A percentile compares a stretch with the other conserved stretches of the same genome.
phyloP scores from a whole-genome alignment of 2,329 filamentous ascomycete genomes.

The Aureobasidium melanogenum region DNA sequence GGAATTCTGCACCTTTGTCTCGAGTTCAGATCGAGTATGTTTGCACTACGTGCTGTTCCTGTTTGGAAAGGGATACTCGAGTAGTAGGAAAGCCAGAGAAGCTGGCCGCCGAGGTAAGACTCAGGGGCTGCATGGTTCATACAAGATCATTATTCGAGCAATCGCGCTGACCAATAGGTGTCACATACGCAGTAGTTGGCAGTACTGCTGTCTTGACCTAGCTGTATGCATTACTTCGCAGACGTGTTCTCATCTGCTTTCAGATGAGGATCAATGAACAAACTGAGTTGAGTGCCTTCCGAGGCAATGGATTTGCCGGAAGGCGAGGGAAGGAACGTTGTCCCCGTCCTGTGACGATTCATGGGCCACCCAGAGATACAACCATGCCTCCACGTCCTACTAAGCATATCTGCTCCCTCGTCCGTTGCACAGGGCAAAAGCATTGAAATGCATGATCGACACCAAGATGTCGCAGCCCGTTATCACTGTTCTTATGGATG shows the following conservation, averaged over 20 bases:
- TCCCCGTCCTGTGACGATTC: background rate
- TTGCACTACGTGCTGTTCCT: background rate
- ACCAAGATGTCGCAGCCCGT: no score
- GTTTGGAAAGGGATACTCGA: background rate
- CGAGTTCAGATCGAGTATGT: background rate
- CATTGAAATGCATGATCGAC: background rate
- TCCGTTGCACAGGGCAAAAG: background rate
- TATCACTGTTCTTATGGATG: background rate
- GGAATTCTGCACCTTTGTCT: background rate
- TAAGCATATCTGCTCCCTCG: background rate
- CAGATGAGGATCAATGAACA: background rate
- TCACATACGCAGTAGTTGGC: background rate
- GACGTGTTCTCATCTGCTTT: background rate
- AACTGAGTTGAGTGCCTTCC: background rate
- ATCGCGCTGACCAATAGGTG: background rate
- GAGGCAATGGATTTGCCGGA: no score
- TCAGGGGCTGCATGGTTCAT: background rate
- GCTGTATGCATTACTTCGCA: background rate
- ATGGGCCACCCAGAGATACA: background rate
- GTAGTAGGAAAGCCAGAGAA: background rate
- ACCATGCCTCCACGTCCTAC: background rate
- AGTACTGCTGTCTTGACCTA: background rate
- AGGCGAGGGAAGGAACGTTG: background rate
- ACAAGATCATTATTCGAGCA: background rate
- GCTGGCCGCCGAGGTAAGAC: background rate